Percentiles rank a stretch among this genome's conserved stretches.
Conservation (phyloP, 2,329 filamentous ascomycete genomes). For the Aureobasidium pullulans region DNA sequence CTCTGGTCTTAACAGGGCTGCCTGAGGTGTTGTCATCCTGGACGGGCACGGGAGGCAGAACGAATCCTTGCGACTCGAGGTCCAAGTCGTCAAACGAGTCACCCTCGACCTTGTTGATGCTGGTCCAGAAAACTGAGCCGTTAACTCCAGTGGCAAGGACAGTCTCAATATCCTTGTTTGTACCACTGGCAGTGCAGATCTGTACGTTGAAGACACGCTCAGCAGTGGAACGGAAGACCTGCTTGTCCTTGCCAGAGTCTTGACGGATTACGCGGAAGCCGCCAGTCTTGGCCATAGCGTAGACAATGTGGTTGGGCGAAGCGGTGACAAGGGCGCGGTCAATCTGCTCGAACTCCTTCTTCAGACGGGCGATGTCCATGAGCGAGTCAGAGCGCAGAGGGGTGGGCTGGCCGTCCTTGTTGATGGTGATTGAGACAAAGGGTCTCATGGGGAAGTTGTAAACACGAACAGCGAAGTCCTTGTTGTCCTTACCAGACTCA, state of each 20-base stretch:
- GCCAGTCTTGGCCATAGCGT: conserved; percentile 83
- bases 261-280: conserved; percentile 91
- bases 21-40: conserved; percentile 87
- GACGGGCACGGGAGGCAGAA: conserved; percentile 76
- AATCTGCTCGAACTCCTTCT: conserved; percentile 97
- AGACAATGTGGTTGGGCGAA: conserved; percentile 85
- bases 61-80: conserved; percentile 77
- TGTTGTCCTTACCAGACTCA: conserved; percentile 60
- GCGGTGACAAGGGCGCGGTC: conserved; percentile 89
- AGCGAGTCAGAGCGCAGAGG: conserved; percentile 72
- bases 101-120: conserved; percentile 63
- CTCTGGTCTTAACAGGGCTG: conserved; percentile 90
- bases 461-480: conserved; percentile 59
- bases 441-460: conserved; percentile 96
- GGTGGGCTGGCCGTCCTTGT: conserved; percentile 46
- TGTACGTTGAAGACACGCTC: conserved; percentile 94
- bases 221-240: conserved; percentile 82
- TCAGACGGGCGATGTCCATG: conserved; percentile 87
- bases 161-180: conserved; percentile 58
- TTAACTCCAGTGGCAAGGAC: conserved; percentile 91
- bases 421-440: conserved; percentile 81
- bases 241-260: conserved; percentile 83
- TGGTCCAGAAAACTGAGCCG: conserved; percentile 93
- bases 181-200: conserved; percentile 61
- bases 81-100: conserved; percentile 72